Evolutionary conservation across 164 flowering plant species (phyloP).

Genomic region (Stephania cephalantha): DNA sequence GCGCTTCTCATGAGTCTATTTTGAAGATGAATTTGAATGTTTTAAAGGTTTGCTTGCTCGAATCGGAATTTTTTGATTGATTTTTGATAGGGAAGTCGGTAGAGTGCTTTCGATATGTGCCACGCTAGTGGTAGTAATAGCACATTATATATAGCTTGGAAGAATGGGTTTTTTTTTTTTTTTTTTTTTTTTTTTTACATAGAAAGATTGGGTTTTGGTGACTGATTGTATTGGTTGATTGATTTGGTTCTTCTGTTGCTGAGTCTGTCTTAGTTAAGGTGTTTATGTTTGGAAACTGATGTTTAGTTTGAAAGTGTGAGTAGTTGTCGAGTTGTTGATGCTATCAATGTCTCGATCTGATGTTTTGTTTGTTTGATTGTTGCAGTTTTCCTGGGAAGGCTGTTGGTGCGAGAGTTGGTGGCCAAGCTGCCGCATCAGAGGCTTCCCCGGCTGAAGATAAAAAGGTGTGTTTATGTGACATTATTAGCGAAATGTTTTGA

Average conservation of each 20-base stretch:
- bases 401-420: slow-evolving; percentile 60
- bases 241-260: background rate
- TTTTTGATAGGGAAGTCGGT: background rate
- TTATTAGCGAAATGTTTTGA: background rate
- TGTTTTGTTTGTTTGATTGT: background rate
- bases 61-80: background rate
- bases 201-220: too few species aligned
- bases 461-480: slow-evolving; percentile 24
- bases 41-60: background rate
- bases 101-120: too few species aligned
- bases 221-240: too few species aligned
- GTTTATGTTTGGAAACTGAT: background rate
- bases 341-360: background rate
- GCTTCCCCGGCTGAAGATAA: slow-evolving; percentile 40
- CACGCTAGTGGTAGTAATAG: too few species aligned
- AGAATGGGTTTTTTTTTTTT: too few species aligned
- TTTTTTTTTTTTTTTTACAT: too few species aligned
- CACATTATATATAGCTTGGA: too few species aligned
- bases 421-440: slow-evolving; percentile 33
- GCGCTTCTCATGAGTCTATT: background rate
- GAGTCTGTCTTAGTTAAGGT: background rate
- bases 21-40: background rate
- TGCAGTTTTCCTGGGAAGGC: slow-evolving; percentile 86
- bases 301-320: too few species aligned
- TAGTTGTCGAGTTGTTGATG: background rate